Conservation (phyloP, 768 basidiomycete species). For the Mycena rosella region DNA sequence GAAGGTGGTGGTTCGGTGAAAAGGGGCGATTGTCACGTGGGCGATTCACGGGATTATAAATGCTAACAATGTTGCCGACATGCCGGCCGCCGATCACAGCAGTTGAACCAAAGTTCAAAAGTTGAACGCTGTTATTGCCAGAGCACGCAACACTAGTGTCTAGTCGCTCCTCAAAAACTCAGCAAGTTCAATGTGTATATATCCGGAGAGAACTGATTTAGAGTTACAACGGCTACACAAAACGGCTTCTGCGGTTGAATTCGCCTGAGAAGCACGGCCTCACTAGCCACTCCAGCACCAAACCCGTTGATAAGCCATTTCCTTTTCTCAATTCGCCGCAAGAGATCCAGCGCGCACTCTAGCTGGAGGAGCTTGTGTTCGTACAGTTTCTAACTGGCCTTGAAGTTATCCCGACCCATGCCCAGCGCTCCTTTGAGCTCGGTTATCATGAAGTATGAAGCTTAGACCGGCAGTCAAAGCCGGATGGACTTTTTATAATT, state of each 20-base stretch:
- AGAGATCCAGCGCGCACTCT: conserved; percentile 7
- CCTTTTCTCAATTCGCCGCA: conserved; percentile 1
- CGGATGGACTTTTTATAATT: neutral
- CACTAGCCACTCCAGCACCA: conserved; percentile 21
- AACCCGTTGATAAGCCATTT: conserved; percentile 30
- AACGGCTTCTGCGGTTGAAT: neutral
- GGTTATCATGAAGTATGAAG: conserved; percentile 8
- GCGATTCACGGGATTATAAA: too few relatives aligned
- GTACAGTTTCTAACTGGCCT: conserved; percentile 28
- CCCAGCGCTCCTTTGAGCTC: neutral
- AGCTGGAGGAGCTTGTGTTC: conserved; percentile 28
- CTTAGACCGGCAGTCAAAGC: conserved; percentile 28
- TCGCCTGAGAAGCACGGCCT: conserved; percentile 20
- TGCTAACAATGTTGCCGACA: too few relatives aligned
- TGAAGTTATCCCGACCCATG: neutral
- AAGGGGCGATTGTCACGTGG: neutral
- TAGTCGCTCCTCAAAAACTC: too few relatives aligned
- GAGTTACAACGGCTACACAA: too few relatives aligned
- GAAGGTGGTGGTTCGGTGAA: neutral
- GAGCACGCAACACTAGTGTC: too few relatives aligned
- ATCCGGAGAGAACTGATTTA: too few relatives aligned
- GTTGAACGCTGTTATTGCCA: too few relatives aligned
- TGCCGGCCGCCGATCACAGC: too few relatives aligned
- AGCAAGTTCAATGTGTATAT: too few relatives aligned
- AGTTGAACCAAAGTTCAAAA: too few relatives aligned